Evolutionary conservation across 2,329 filamentous ascomycete species (phyloP).

Genomic region (Thermomyces lanuginosus): DNA sequence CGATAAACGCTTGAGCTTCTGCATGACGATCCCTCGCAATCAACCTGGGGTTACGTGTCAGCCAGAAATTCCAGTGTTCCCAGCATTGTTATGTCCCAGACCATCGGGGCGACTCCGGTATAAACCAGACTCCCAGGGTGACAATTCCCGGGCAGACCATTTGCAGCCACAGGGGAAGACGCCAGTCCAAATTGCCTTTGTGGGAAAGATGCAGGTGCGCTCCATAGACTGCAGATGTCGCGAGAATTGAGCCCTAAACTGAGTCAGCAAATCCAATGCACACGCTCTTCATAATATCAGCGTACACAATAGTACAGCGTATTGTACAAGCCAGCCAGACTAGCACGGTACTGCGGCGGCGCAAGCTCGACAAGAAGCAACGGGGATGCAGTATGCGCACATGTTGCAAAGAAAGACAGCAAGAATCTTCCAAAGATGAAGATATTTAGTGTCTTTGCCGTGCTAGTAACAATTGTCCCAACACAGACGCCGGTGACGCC

Average conservation of each 20-base stretch:
- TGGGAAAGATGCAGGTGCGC: constrained; percentile 4
- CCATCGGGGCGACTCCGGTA: constrained; percentile 50
- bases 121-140: constrained; percentile 41
- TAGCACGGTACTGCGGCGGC: constrained; percentile 1
- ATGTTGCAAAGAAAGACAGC: constrained; percentile 17
- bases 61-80: too few species aligned
- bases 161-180: constrained; percentile 7
- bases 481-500: constrained; percentile 40
- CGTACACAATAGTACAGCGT: neutral
- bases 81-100: too few species aligned
- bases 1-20: constrained; percentile 44
- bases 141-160: constrained; percentile 22
- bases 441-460: constrained; percentile 41
- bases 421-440: constrained; percentile 31
- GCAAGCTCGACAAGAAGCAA: neutral
- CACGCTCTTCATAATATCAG: too few species aligned
- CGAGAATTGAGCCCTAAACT: constrained; percentile 6
- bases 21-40: constrained; percentile 26
- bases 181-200: constrained; percentile 5
- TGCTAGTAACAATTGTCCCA: constrained; percentile 44
- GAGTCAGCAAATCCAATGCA: neutral
- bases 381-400: constrained; percentile 17
- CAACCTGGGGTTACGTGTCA: too few species aligned
- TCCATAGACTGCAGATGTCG: constrained; percentile 6
- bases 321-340: constrained; percentile 1